These are phyloP conservation scores for Vickermania ingenoplastis DNA, from an alignment of 208 protist genomes.

Conservation along the genomic window DNA sequence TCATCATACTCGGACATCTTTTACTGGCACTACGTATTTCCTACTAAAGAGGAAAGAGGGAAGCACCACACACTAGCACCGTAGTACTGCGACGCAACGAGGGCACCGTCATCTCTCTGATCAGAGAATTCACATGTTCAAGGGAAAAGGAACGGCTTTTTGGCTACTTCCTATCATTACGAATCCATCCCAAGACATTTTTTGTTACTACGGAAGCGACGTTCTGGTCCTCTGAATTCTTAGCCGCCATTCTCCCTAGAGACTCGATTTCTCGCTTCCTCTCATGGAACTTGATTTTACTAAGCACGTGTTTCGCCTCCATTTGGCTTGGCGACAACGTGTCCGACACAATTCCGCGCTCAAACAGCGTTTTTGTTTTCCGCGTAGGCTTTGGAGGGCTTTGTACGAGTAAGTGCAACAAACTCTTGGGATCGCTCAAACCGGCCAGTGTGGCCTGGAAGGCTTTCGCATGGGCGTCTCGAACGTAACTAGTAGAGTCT, in stretches of 20 bases:
- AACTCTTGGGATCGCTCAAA: conserved; percentile 34
- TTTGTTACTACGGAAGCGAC: conserved; percentile 66
- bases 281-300: conserved; percentile 71
- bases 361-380: conserved; percentile 29
- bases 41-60: no score
- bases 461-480: conserved; percentile 32
- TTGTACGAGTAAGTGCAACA: conserved; percentile 33
- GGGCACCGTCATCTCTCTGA: no score
- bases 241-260: conserved; percentile 43
- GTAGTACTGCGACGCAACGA: no score
- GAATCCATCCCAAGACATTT: conserved; percentile 81
- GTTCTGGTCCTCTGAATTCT: conserved; percentile 52
- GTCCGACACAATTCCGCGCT: conserved; percentile 59
- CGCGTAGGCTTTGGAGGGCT: conserved; percentile 33
- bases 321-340: conserved; percentile 52
- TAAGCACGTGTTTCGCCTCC: conserved; percentile 64
- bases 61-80: no score
- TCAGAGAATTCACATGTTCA: no score
- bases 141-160: no score
- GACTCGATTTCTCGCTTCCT: conserved; percentile 56
- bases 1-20: no score
- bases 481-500: conserved; percentile 46
- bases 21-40: no score
- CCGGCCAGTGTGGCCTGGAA: conserved; percentile 28
- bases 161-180: conserved; percentile 23